Evolutionary conservation across 2,329 filamentous ascomycete genomes (phyloP), one percentile per base, ranked within the genome.

Genomic region (Pseudogymnoascus sp.): DNA sequence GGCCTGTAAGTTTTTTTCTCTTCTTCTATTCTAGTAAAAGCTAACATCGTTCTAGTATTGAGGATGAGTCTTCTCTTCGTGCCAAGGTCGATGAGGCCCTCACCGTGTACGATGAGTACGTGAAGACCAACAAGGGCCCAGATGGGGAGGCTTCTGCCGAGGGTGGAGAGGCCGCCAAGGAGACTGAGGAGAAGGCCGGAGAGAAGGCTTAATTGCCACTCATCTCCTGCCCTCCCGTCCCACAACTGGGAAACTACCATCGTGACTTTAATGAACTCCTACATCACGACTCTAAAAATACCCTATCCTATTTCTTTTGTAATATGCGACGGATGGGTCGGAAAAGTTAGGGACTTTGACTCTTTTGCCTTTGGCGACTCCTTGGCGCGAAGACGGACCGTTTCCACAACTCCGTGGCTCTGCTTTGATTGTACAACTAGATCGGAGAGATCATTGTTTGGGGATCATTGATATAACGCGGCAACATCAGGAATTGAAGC

Each of bases 21-120:
- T 18, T 30, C 60, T 28, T 33, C 14, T n/a, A 59, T 36, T 41
- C 38, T 38, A 35, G 6, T 47, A 28, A 35, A 50, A 20, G 72
- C 69, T 77, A 65, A 75, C 68, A 28, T 62, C 33, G 50, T 58
- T 35, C 58, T 66, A 96, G 92, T 66, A 91, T 96, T 68, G 90
- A 93, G 74, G 91, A 97, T 72, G 91, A 97, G 57, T 78, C 80
- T 69, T 90, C 92, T 73, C 88, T 99, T 63, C 90, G 91, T 74
- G 85, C 87, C 75, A 99, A 99, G 88, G 94, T 99, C 63, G 91
- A 96, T 64, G 94, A 99, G 81, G 94, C 94, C 68, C 88, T 99
- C 74, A 90, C 85, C 69, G 94, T 99, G 70, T 99, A 97, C 75
- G 91, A 99, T 73, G 94, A 99, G 77, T 99, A 99, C 76, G 88